Percentiles rank a stretch among this genome's conserved stretches.
Evolutionary conservation across 1,139 yeast species (phyloP).

Genomic region (Yamadazyma epiphylla): DNA sequence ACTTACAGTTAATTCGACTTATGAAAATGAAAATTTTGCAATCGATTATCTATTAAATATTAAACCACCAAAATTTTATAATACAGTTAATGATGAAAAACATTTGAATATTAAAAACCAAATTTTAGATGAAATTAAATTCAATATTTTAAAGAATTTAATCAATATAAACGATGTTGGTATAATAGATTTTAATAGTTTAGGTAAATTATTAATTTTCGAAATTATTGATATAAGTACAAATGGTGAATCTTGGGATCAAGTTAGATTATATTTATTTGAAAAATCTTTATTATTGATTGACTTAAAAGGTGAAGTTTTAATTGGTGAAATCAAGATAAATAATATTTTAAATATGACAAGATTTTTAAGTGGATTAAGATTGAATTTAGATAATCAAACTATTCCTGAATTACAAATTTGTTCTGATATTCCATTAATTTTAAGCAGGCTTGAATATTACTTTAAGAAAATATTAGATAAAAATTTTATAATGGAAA

Average conservation of each 20-base stretch:
- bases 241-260: slow-evolving; percentile 34
- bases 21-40: slow-evolving; percentile 9
- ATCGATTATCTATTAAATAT: slow-evolving; percentile 21
- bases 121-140: slow-evolving; percentile 13
- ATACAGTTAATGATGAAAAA: slow-evolving; percentile 11
- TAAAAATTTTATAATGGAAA: slow-evolving; percentile 11
- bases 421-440: slow-evolving; percentile 27
- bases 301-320: slow-evolving; percentile 20
- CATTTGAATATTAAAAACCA: slow-evolving; percentile 13
- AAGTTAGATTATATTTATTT: slow-evolving; percentile 36
- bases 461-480: slow-evolving; percentile 17
- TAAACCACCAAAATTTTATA: slow-evolving; percentile 22
- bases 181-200: slow-evolving; percentile 11
- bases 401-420: slow-evolving; percentile 45
- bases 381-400: slow-evolving; percentile 36
- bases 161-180: slow-evolving; percentile 11
- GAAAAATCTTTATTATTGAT: slow-evolving; percentile 35
- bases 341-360: slow-evolving; percentile 30
- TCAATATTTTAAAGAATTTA: slow-evolving; percentile 10
- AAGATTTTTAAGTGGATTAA: slow-evolving; percentile 22
- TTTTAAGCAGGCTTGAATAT: slow-evolving; percentile 41
- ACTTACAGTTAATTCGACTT: slow-evolving; percentile 3
- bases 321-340: slow-evolving; percentile 30
- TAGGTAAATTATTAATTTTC: slow-evolving; percentile 27
- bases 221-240: slow-evolving; percentile 40